Evolutionary conservation across 1,139 yeast genomes (phyloP), one percentile per base, ranked within the genome.

Genomic region (Candida sp.): DNA sequence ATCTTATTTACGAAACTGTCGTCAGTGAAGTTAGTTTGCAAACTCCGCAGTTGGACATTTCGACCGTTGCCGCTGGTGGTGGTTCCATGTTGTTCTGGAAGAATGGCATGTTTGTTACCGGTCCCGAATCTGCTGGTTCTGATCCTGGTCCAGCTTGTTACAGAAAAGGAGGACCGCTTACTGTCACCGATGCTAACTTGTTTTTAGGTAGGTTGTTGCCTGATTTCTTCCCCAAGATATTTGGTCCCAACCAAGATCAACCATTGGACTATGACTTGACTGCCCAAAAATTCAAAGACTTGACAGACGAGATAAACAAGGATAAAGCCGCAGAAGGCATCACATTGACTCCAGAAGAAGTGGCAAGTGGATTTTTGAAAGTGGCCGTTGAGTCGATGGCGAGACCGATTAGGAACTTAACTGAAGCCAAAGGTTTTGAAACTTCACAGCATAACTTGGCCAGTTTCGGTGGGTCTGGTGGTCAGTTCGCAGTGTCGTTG

Each of bases 141-240:
- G 78, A 76, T 56, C 81, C 81, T 26, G 81, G 81, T 12, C 81
- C 81, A 11, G 78, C 75, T 28, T 75, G 80, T 58, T 76, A 76
- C 56, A 61, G 78, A 49, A 76, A 75, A 53, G 79, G 79, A 6
- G 81, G 81, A 12, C 81, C 81, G 5, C 67, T 76, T 50, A 75
- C 81, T 0, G 78, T 76, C 4, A 76, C 81, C 0, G 81, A 76
- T 63, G 81, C 81, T 7, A 76, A 76, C 52, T 65, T 76, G 49
- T 72, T 70, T 51, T 63, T 75, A 51, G 80, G 80, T 1, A 64
- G 78, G 50, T 64, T 76, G 46, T 55, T 73, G 6, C 78, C 78
- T 0, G 78, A 74, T 9, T 63, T 65, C 52, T 76, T 76, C 60
- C 81, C 81, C 8, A 63, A 69, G 42, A 75, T 76, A 11, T 76